Percentiles rank a stretch among this genome's conserved stretches.
phyloP scores from a whole-genome alignment of 2,329 filamentous ascomycete genomes.

The Verticillium nubilum region DNA sequence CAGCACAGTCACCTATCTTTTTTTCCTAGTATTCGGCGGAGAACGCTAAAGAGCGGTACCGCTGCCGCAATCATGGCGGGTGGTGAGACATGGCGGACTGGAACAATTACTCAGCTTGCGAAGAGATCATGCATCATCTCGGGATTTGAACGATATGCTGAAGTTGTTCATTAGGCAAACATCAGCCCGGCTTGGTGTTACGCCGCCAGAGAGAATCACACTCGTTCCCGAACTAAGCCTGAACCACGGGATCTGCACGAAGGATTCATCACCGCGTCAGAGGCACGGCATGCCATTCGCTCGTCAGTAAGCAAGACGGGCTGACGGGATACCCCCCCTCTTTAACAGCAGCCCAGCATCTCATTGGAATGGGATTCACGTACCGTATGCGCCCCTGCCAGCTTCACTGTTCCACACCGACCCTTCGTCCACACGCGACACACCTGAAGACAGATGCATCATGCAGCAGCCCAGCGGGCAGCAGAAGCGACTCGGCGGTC shows the following conservation, averaged over 20 bases:
- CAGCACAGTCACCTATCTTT: background rate
- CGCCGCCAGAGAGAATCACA: background rate
- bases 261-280: too few species aligned
- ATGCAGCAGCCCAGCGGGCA: too few species aligned
- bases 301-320: background rate
- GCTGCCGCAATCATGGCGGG: background rate
- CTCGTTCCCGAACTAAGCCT: background rate
- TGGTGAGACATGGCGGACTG: too few species aligned
- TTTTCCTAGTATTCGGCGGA: background rate
- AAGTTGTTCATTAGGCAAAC: background rate
- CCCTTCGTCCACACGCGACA: background rate
- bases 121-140: background rate
- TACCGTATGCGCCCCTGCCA: background rate
- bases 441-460: too few species aligned
- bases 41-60: background rate
- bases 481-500: background rate
- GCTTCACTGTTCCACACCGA: background rate
- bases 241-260: background rate
- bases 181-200: background rate
- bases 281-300: too few species aligned
- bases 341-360: background rate
- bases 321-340: background rate
- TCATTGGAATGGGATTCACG: background rate
- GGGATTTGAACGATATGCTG: background rate
- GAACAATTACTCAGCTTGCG: too few species aligned